Evolutionary conservation across 1,139 yeast genomes (phyloP).

Genomic region (Waltiozyma sp.): DNA sequence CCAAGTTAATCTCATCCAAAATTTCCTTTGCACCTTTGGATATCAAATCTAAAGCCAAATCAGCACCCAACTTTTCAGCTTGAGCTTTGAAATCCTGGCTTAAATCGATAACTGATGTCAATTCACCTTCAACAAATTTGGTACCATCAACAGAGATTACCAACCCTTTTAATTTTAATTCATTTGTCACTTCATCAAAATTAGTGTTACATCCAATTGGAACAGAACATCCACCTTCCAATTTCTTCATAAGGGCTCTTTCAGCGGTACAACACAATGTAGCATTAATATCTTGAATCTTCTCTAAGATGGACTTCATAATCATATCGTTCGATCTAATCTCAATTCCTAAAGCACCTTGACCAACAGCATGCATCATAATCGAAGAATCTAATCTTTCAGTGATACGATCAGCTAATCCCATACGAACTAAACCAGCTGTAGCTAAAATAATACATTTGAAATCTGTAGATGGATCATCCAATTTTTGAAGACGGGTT

Average conservation of each 20-base stretch:
- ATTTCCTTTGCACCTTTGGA: constrained; percentile 75
- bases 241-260: constrained; percentile 71
- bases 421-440: constrained; percentile 77
- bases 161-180: constrained; percentile 49
- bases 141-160: constrained; percentile 83
- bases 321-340: constrained; percentile 59
- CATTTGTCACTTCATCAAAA: constrained; percentile 34
- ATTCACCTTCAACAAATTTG: constrained; percentile 41
- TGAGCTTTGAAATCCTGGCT: constrained; percentile 32
- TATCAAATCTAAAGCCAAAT: constrained; percentile 57
- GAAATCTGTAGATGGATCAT: constrained; percentile 55
- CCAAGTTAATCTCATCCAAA: constrained; percentile 70
- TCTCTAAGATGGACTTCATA: constrained; percentile 45
- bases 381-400: constrained; percentile 59
- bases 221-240: constrained; percentile 98
- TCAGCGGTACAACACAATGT: constrained; percentile 83
- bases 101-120: constrained; percentile 9
- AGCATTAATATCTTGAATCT: constrained; percentile 57
- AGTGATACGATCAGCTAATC: constrained; percentile 62
- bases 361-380: constrained; percentile 96
- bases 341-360: constrained; percentile 93
- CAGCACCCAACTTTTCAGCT: constrained; percentile 60
- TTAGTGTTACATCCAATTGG: constrained; percentile 84
- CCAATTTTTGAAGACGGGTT: constrained; percentile 72
- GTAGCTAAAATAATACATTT: constrained; percentile 80